Evolutionary conservation across 345 rosid species (phyloP), one percentile per base, ranked within the genome.

Genomic region (Gossypium bickii): DNA sequence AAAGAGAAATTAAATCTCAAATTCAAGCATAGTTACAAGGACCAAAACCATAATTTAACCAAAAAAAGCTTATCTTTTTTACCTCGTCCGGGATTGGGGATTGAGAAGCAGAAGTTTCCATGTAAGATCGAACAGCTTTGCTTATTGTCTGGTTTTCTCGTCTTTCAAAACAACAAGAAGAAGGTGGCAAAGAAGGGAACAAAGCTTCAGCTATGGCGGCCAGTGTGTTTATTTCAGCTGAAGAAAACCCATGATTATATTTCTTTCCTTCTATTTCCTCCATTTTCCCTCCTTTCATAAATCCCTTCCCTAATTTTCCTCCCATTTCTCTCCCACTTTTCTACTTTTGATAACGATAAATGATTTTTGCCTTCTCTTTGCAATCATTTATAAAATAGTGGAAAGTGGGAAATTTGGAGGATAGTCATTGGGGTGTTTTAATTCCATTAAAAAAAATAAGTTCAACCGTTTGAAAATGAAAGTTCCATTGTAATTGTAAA

Each of bases 211-310:
- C 90, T 29, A 92, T 4, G 77, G 86, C 74, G 11, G 83, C 67
- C 76, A 93, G 68, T 1, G 93, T 45, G 12, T 75, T 73, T 72
- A 93, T 84, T 83, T 93, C 94, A 2, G 63, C 74, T 18, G 83
- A 78, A 48, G 89, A 79, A 72, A 92, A 63, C 41, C 84, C 85
- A 27, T 82, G 87, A 15, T 12, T 53, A 81, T 79, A 49, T 59
- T 74, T 80, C 15, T 38, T 62, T 5, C n/a, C 61, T 44, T 48
- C 49, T 10, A 45, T 11, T n/a, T 7, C 3, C 47, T 51, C 72
- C 44, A 45, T 62, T 44, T 38, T 16, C 44, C 79, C 53, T 48
- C 89, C 85, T 10, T 58, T 82, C 80, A 78, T 53, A 81, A 84
- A 47, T 3, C 82, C 77, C 64, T 89, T 85, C 47, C 20, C 48